These are phyloP conservation scores for Gymnopilus junonius DNA, from an alignment of 768 basidiomycete species.

Conservation along the genomic window DNA sequence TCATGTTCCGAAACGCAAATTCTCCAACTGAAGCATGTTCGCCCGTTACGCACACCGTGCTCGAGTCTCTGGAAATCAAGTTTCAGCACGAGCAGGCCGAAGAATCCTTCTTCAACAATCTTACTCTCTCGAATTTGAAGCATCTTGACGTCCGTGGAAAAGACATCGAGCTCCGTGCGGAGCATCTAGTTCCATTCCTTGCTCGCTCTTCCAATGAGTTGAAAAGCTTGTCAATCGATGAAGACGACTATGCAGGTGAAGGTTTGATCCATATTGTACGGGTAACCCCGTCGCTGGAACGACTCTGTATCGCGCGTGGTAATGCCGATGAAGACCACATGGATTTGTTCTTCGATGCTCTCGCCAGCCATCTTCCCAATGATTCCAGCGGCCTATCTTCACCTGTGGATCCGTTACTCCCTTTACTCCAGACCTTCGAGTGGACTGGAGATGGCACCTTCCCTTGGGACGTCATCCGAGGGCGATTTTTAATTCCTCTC, in stretches of 20 bases:
- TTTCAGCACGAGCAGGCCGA: background rate
- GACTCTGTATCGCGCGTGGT: background rate
- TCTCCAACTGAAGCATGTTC: background rate
- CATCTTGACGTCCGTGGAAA: background rate
- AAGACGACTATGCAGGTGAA: background rate
- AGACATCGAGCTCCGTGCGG: background rate
- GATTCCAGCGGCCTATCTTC: too few species aligned
- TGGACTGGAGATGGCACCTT: background rate
- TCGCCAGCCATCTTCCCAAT: too few species aligned
- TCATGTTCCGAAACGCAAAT: background rate
- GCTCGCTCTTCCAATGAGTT: background rate
- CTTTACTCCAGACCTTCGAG: background rate
- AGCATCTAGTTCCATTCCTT: background rate
- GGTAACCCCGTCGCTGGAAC: background rate
- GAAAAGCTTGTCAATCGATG: background rate
- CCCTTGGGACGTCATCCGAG: background rate
- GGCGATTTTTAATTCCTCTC: background rate
- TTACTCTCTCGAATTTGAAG: background rate
- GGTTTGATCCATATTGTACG: background rate
- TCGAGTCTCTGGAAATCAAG: background rate
- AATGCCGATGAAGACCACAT: background rate
- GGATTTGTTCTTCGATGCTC: too few species aligned
- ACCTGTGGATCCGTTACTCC: background rate
- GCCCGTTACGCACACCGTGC: background rate
- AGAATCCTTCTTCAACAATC: background rate